These are phyloP conservation scores for Protomyces lactucae-debilis DNA, from an alignment of 1,139 yeast genomes.

Conservation along the genomic window DNA sequence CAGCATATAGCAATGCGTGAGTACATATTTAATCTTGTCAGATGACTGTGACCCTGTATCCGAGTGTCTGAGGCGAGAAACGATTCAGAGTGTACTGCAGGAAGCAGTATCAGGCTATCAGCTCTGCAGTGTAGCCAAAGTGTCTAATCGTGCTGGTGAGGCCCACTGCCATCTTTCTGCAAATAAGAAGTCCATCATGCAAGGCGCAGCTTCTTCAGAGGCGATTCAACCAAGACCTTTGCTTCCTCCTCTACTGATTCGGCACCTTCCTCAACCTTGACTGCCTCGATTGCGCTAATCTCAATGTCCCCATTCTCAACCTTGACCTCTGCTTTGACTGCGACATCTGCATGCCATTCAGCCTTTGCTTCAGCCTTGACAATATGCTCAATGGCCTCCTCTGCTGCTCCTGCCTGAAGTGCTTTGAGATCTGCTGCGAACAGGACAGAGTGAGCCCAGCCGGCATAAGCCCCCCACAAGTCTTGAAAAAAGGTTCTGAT, in stretches of 20 bases:
- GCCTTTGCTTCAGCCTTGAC: not conserved
- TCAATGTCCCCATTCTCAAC: not conserved
- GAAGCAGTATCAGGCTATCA: too few species aligned
- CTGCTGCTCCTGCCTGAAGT: conserved; percentile 1
- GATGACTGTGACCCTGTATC: too few species aligned
- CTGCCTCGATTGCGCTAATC: not conserved
- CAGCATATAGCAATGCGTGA: too few species aligned
- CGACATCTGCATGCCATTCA: not conserved
- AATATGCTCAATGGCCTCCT: not conserved
- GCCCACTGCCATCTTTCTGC: too few species aligned
- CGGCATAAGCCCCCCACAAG: conserved; percentile 87
- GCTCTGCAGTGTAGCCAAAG: too few species aligned
- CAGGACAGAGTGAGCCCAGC: conserved; percentile 94
- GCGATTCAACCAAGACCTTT: not conserved
- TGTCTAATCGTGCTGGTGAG: too few species aligned
- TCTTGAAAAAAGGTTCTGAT: conserved; percentile 59
- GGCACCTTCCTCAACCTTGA: not conserved
- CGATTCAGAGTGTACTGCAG: too few species aligned
- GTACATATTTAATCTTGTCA: too few species aligned
- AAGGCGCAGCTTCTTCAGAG: not conserved
- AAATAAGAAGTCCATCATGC: too few species aligned
- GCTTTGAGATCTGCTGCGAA: conserved; percentile 69
- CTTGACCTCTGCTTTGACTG: not conserved
- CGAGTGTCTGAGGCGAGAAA: too few species aligned
- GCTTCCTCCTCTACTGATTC: not conserved